Conservation (phyloP, 352 stramenopile species). For the Globisporangium uncinulatum region DNA sequence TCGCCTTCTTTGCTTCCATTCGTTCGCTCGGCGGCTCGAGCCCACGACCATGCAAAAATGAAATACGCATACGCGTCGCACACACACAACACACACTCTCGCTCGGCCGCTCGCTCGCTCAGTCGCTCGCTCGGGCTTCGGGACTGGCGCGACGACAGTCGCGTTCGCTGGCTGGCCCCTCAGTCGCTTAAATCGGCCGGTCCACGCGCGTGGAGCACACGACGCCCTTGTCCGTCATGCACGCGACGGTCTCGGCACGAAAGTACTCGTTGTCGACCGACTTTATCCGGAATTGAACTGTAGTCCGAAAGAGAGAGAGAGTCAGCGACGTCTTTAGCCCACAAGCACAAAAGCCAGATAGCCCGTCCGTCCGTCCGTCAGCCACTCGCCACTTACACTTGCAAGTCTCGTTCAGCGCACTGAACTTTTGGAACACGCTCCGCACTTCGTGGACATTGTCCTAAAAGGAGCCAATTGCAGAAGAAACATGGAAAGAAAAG, state of each 20-base stretch:
- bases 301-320: neutral
- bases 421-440: slow-evolving; percentile 58
- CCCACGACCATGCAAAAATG: slow-evolving; percentile 3
- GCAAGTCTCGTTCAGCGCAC: slow-evolving; percentile 53
- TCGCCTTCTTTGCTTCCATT: neutral
- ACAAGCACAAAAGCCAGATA: no score
- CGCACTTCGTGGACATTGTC: slow-evolving; percentile 60
- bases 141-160: neutral
- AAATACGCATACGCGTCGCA: slow-evolving; percentile 3
- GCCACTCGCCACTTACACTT: slow-evolving; percentile 77
- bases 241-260: slow-evolving; percentile 63
- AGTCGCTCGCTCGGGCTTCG: neutral
- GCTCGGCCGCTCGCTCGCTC: neutral
- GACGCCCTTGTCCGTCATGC: slow-evolving; percentile 64
- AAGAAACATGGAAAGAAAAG: slow-evolving; percentile 2
- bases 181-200: slow-evolving; percentile 33
- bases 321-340: slow-evolving; percentile 1
- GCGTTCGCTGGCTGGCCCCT: neutral
- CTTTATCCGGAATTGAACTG: slow-evolving; percentile 84
- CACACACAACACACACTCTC: slow-evolving; percentile 2
- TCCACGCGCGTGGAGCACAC: slow-evolving; percentile 79
- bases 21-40: neutral
- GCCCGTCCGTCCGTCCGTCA: no score
- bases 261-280: slow-evolving; percentile 71
- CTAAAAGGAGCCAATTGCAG: slow-evolving; percentile 12